These are phyloP conservation scores for Terana coerulea DNA, from an alignment of 768 basidiomycete species.

Conservation along the genomic window DNA sequence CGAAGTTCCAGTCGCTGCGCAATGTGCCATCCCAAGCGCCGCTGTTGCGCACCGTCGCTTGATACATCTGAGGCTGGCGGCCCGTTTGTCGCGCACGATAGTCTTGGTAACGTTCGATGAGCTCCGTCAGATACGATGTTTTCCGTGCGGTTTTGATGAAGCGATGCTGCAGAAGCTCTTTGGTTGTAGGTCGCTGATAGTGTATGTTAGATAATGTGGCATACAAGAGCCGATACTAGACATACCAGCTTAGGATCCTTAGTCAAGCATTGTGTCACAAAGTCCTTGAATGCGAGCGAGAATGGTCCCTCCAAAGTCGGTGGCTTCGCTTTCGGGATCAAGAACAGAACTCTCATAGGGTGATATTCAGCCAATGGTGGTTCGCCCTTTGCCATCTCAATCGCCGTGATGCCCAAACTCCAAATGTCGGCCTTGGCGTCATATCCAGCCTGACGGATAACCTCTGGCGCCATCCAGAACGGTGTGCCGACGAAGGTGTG, in stretches of 20 bases:
- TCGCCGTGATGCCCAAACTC: constrained; percentile 97
- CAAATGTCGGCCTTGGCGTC: constrained; percentile 96
- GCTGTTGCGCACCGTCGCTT: constrained; percentile 55
- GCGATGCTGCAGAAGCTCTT: constrained; percentile 88
- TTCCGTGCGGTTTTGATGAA: constrained; percentile 86
- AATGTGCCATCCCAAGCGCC: constrained; percentile 77
- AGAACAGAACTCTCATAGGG: constrained; percentile 96
- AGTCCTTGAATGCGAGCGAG: constrained; percentile 86
- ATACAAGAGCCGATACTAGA: constrained; percentile 1
- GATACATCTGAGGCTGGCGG: constrained; percentile 44
- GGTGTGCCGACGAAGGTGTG: constrained; percentile 98
- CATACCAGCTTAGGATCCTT: constrained; percentile 83
- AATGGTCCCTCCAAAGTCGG: constrained; percentile 88
- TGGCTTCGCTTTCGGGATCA: constrained; percentile 95
- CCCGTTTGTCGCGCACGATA: constrained; percentile 60
- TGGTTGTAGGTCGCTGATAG: constrained; percentile 79
- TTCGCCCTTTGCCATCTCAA: constrained; percentile 97
- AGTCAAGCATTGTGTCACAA: constrained; percentile 84
- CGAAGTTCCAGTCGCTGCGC: constrained; percentile 95
- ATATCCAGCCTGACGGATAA: constrained; percentile 95
- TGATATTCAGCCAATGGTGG: constrained; percentile 97
- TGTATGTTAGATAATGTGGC: constrained; percentile 14
- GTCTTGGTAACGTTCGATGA: constrained; percentile 85
- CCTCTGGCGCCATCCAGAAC: constrained; percentile 99
- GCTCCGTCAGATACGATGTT: constrained; percentile 79